Percentiles rank a stretch among this genome's conserved stretches.
Evolutionary conservation across 768 basidiomycete species (phyloP).

Genomic region (Lentinula edodes): DNA sequence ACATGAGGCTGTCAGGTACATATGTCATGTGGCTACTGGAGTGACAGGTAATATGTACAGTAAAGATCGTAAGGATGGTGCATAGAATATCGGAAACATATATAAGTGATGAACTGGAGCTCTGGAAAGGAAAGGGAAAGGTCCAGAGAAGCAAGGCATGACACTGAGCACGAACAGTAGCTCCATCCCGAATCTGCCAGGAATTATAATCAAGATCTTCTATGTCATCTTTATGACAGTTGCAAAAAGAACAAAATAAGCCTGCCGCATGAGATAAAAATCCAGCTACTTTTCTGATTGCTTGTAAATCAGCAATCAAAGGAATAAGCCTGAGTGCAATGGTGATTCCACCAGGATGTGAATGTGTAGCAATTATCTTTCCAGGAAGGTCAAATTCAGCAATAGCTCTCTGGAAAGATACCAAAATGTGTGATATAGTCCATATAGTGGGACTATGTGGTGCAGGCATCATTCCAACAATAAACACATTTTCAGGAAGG

Average conservation of each 20-base stretch:
- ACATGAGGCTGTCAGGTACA: no score
- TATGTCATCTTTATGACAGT: slow-evolving; percentile 7
- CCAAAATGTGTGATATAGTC: slow-evolving; percentile 16
- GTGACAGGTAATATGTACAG: no score
- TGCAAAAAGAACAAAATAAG: slow-evolving; percentile 22
- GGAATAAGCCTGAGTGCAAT: slow-evolving; percentile 14
- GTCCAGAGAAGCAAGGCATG: no score
- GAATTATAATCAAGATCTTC: slow-evolving; percentile 14
- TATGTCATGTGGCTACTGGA: no score
- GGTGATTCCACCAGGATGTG: slow-evolving; percentile 10
- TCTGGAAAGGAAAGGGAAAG: no score
- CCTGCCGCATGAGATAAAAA: slow-evolving; percentile 11
- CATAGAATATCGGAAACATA: no score
- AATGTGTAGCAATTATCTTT: slow-evolving; percentile 7
- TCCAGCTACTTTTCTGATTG: slow-evolving; percentile 17
- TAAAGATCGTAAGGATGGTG: no score
- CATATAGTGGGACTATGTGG: slow-evolving; percentile 19
- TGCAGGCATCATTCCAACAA: slow-evolving; percentile 27
- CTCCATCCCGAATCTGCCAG: slow-evolving; percentile 13
- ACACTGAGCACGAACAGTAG: slow-evolving; percentile 11
- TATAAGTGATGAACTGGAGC: no score
- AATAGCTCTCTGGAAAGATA: slow-evolving; percentile 11
- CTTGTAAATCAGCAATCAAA: slow-evolving; percentile 19
- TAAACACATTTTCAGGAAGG: slow-evolving; percentile 24
- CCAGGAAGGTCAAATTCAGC: slow-evolving; percentile 11